Evolutionary conservation across 1,284 basidiomycete genomes (phyloP).

Genomic region (Ganoderma leucocontextum): DNA sequence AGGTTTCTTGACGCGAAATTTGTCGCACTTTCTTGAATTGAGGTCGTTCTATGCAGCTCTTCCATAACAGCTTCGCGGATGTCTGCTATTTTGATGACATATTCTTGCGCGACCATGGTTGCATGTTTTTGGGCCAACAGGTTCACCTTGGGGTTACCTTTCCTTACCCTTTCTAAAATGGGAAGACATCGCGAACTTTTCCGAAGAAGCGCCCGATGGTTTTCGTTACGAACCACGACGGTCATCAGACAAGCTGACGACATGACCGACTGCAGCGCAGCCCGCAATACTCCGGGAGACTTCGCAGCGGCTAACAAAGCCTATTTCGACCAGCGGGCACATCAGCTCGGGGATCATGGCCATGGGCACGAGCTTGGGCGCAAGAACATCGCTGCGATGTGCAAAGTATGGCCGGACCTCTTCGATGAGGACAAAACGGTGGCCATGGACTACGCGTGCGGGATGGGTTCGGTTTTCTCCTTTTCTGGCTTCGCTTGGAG

Average conservation of each 20-base stretch:
- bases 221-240: neutral
- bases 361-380: constrained; percentile 41
- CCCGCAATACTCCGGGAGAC: constrained; percentile 1
- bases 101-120: too few relatives aligned
- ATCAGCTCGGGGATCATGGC: constrained; percentile 28
- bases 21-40: neutral
- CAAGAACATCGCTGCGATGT: constrained; percentile 52
- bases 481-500: neutral
- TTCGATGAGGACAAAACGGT: constrained; percentile 64
- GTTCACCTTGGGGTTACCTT: too few relatives aligned
- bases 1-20: too few relatives aligned
- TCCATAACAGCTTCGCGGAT: neutral
- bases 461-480: constrained; percentile 54
- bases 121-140: too few relatives aligned
- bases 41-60: neutral
- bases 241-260: neutral
- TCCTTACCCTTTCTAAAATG: too few relatives aligned
- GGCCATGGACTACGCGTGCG: constrained; percentile 78
- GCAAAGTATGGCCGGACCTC: constrained; percentile 46
- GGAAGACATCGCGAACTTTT: too few relatives aligned
- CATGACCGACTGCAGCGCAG: neutral
- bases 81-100: too few relatives aligned
- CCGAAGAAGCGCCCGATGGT: neutral
- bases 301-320: constrained; percentile 43
- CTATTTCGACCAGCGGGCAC: constrained; percentile 41